A percentile compares a stretch with the other conserved stretches of the same genome.
These are phyloP conservation scores for Amoebophrya sp. DNA, from an alignment of 169 alveolate species.

Conservation along the genomic window DNA sequence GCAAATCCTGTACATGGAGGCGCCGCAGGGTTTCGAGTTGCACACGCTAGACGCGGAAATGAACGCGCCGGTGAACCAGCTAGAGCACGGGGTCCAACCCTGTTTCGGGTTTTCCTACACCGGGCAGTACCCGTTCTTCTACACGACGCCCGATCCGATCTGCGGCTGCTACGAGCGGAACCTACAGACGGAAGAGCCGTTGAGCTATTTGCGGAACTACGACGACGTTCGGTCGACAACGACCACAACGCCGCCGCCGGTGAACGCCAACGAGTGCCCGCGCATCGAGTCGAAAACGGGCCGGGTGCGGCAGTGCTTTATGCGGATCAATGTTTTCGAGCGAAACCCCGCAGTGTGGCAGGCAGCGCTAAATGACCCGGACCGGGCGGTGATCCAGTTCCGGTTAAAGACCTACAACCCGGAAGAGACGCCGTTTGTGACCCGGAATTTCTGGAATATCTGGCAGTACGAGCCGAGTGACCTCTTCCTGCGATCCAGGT, in stretches of 20 bases:
- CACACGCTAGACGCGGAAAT: background rate
- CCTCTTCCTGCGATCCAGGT: background rate
- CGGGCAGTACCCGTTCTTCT: background rate
- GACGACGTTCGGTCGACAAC: background rate
- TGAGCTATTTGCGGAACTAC: background rate
- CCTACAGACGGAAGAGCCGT: background rate
- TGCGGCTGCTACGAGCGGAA: background rate
- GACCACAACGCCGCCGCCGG: background rate
- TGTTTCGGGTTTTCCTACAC: background rate
- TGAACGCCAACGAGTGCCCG: background rate
- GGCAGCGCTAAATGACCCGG: background rate
- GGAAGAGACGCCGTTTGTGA: background rate
- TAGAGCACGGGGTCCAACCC: background rate
- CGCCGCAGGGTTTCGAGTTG: conserved; percentile 1
- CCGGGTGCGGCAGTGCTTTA: background rate
- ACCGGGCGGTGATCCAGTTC: background rate
- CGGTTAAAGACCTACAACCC: background rate
- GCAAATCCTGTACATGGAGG: background rate
- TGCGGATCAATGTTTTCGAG: background rate
- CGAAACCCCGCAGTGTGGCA: background rate
- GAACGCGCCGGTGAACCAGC: background rate
- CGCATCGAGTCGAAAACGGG: background rate
- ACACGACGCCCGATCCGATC: background rate
- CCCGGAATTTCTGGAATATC: background rate
- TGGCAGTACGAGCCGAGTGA: background rate